Evolutionary conservation across 208 protist species (phyloP).

Genomic region (Crithidia thermophila): DNA sequence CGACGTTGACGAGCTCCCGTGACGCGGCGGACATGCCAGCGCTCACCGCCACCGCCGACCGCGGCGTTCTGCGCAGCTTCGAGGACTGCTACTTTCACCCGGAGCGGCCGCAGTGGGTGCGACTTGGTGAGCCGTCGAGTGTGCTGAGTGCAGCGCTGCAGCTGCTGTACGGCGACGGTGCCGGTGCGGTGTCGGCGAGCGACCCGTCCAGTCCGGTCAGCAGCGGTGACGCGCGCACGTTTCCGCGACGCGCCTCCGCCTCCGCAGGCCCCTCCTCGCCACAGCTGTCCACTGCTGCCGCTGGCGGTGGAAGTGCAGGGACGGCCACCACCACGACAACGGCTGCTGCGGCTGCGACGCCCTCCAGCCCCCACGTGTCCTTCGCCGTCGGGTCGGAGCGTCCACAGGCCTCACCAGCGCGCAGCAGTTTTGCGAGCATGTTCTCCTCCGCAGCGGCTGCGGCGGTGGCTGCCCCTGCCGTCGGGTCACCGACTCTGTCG

Average conservation of each 20-base stretch:
- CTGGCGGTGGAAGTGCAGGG: too few relatives aligned
- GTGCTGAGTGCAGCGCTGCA: conserved; percentile 46
- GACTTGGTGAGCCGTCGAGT: conserved; percentile 57
- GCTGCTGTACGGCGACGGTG: conserved; percentile 5
- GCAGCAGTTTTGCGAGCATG: neutral
- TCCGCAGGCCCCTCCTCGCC: too few relatives aligned
- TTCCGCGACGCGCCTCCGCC: neutral
- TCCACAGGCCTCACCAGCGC: neutral
- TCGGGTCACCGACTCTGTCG: neutral
- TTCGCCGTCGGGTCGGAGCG: conserved; percentile 7
- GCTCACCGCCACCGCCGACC: neutral
- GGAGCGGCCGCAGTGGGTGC: conserved; percentile 33
- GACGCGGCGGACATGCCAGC: neutral
- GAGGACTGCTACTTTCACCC: conserved; percentile 31
- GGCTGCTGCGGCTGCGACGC: neutral
- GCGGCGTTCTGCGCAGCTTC: conserved; percentile 14
- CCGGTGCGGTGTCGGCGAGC: neutral
- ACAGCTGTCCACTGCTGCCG: neutral
- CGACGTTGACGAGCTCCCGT: neutral
- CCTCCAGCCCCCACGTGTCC: neutral
- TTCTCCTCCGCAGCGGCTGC: neutral
- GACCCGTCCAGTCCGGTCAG: neutral
- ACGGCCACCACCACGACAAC: neutral
- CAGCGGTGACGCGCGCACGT: neutral
- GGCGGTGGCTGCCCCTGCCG: neutral